Evolutionary conservation across 2,329 filamentous ascomycete genomes (phyloP), one percentile per base, ranked within the genome.

Genomic region (Scedosporium minutisporum): DNA sequence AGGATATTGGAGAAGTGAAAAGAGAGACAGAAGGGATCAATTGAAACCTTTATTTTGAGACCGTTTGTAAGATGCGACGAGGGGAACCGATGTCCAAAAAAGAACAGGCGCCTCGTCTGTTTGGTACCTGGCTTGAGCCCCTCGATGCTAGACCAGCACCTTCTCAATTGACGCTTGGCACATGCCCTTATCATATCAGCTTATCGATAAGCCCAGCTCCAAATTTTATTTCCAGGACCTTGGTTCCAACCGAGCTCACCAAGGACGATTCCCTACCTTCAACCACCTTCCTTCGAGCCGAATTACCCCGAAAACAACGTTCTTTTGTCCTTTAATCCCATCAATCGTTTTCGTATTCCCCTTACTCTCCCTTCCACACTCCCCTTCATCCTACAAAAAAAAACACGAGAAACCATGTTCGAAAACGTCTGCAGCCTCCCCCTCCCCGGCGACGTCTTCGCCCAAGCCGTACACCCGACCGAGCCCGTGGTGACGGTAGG

Each of bases 371-470:
- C 2, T 58, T n/a, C 12, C 23, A 23, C 23, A 6, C 21, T 21
- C n/a, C 21, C 44, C 6, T 18, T 57, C 23, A 1, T 23, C 53
- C 53, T 3, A 16, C 21, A 16, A 16, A 16, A 16, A 16, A 16
- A n/a, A 29, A 29, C 51, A 23, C 53, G 29, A 57, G n/a, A 27
- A 29, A 41, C 16, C 55, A 96, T 96, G 91, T 91, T 96, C 71
- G 92, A 97, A 75, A 96, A 91, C 67, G 83, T 96, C 67, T 97
- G 93, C 80, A 91, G 90, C 27, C 85, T 97, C 57, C 92, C 93
- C 66, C 85, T 97, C 57, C 84, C 85, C 63, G 84, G 90, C 63
- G 95, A 97, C 71, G 81, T 99, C 69, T 97, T 99, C 77, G 77
- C 91, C 1, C 92, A 96, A 74, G 89, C 88, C 12, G 79, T 96